phyloP scores from a whole-genome alignment of 2,329 filamentous ascomycete species.

The Laburnicola sp. region DNA sequence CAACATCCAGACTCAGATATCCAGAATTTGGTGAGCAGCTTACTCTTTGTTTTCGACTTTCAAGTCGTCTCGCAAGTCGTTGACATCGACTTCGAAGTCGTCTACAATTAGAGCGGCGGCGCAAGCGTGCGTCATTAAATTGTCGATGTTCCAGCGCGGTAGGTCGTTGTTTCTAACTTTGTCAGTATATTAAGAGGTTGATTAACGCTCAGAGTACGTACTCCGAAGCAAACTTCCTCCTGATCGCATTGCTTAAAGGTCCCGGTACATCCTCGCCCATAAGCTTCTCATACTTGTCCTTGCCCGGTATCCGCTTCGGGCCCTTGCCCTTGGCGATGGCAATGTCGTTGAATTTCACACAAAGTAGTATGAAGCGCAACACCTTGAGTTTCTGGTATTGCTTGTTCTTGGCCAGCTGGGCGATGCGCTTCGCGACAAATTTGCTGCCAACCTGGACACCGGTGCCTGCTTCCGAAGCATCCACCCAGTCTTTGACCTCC shows the following conservation, averaged over 20 bases:
- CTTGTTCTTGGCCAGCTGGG: slow-evolving; percentile 59
- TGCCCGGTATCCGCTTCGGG: slow-evolving; percentile 58
- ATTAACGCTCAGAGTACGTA: slow-evolving; percentile 15
- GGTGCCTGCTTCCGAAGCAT: slow-evolving; percentile 63
- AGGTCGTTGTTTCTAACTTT: slow-evolving; percentile 52
- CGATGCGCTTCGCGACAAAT: slow-evolving; percentile 67
- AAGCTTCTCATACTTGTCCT: slow-evolving; percentile 68
- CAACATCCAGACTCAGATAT: slow-evolving; percentile 2
- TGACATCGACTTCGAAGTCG: slow-evolving; percentile 72
- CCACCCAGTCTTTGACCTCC: slow-evolving; percentile 74
- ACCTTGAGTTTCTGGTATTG: slow-evolving; percentile 53
- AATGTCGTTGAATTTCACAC: slow-evolving; percentile 53
- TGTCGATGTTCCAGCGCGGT: slow-evolving; percentile 71
- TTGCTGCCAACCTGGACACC: slow-evolving; percentile 61
- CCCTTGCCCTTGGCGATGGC: slow-evolving; percentile 41
- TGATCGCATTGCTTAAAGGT: slow-evolving; percentile 39
- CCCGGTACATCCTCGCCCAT: slow-evolving; percentile 49
- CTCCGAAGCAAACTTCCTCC: slow-evolving; percentile 64
- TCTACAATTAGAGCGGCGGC: slow-evolving; percentile 72
- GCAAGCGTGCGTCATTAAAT: slow-evolving; percentile 73
- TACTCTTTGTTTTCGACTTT: slow-evolving; percentile 69
- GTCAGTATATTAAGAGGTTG: slow-evolving; percentile 16
- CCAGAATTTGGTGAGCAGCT: slow-evolving; percentile 7
- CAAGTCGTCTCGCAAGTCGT: slow-evolving; percentile 71
- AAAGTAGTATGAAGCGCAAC: slow-evolving; percentile 52